A percentile compares a stretch with the other conserved stretches of the same genome.
phyloP scores from a whole-genome alignment of 2,329 filamentous ascomycete genomes.

The Aspergillus carbonarius region DNA sequence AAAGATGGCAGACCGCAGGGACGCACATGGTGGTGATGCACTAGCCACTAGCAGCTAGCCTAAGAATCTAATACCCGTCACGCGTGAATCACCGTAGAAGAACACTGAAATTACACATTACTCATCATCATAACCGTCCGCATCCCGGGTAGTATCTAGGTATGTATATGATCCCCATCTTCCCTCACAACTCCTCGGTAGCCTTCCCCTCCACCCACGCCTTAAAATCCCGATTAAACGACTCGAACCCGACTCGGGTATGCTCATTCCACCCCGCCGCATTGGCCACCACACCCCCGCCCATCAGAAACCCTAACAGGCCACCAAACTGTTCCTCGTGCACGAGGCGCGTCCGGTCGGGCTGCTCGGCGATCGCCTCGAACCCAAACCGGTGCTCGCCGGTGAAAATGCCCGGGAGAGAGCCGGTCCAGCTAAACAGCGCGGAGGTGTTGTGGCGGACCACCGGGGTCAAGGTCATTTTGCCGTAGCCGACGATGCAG shows the following conservation, averaged over 20 bases:
- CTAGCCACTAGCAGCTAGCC: no score
- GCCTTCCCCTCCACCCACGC: constrained; percentile 5
- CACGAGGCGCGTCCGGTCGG: background rate
- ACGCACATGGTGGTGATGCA: no score
- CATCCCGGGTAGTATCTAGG: no score
- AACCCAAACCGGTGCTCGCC: constrained; percentile 11
- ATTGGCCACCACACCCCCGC: background rate
- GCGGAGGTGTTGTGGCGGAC: background rate
- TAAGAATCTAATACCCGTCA: no score
- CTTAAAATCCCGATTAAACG: constrained; percentile 9
- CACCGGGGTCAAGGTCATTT: constrained; percentile 3
- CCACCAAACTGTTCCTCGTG: constrained; percentile 12
- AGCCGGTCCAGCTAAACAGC: constrained; percentile 3
- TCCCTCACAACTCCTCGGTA: no score
- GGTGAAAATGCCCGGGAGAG: constrained; percentile 4
- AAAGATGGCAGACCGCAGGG: no score
- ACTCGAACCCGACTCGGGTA: background rate
- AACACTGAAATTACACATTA: no score
- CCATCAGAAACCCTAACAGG: constrained; percentile 8
- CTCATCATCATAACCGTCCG: no score
- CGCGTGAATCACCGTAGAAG: no score
- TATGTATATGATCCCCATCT: no score
- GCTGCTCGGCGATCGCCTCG: background rate
- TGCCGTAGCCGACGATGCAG: constrained; percentile 6
- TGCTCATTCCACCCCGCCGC: background rate